Evolutionary conservation across 768 basidiomycete species (phyloP).

Genomic region (Amanita pseudoporphyria): DNA sequence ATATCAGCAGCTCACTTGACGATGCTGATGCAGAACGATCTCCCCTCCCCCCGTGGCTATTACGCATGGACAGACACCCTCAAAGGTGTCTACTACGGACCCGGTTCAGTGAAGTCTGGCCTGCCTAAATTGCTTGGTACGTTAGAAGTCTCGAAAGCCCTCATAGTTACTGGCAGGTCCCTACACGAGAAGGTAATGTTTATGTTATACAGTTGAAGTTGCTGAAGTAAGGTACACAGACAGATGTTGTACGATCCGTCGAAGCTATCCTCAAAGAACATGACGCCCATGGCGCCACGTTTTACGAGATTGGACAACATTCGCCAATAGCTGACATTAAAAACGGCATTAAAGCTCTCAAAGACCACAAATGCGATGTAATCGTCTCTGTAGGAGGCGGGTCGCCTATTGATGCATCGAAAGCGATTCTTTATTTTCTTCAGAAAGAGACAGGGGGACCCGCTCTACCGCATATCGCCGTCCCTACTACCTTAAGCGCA

Average conservation of each 20-base stretch:
- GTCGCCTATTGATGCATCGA: constrained; percentile 71
- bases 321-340: constrained; percentile 59
- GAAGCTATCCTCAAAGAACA: constrained; percentile 40
- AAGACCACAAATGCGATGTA: constrained; percentile 42
- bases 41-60: constrained; percentile 12
- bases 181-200: constrained; percentile 48
- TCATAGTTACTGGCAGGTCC: constrained; percentile 66
- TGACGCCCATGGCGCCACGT: constrained; percentile 46
- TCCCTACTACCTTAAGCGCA: constrained; percentile 76
- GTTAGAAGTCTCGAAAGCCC: constrained; percentile 50
- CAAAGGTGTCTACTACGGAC: constrained; percentile 63
- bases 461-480: constrained; percentile 59
- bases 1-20: too few species aligned
- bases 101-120: constrained; percentile 51
- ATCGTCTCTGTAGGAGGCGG: constrained; percentile 74
- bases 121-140: constrained; percentile 50
- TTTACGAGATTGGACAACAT: constrained; percentile 43
- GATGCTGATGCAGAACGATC: too few species aligned
- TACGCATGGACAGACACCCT: constrained; percentile 64
- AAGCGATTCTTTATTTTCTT: constrained; percentile 57
- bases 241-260: constrained; percentile 24
- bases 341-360: constrained; percentile 45
- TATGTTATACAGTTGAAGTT: background rate
- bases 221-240: background rate
- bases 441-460: constrained; percentile 45